A percentile compares a stretch with the other conserved stretches of the same genome.
Evolutionary conservation across 1,284 basidiomycete genomes (phyloP).

Genomic region (Moesziomyces sp.): DNA sequence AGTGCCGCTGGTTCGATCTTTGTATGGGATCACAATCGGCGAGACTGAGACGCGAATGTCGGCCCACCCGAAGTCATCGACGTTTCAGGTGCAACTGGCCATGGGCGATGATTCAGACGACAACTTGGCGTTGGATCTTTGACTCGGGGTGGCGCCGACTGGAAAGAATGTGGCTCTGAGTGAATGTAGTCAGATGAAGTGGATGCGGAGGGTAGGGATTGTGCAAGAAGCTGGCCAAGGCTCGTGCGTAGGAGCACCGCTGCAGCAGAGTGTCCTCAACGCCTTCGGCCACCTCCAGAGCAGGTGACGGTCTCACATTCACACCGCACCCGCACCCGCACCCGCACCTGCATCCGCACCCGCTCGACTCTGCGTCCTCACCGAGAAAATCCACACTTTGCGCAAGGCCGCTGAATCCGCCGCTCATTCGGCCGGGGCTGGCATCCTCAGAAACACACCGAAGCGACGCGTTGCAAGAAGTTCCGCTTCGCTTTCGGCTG

Average conservation of each 20-base stretch:
- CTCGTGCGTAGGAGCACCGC: conserved; percentile 20
- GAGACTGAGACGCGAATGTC: no score
- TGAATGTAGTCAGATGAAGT: background rate
- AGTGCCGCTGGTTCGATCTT: no score
- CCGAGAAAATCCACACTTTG: no score
- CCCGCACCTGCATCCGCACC: no score
- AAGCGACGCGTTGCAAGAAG: background rate
- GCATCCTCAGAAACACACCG: background rate
- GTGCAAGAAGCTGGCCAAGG: conserved; percentile 8
- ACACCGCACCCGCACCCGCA: background rate
- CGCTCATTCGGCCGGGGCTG: conserved; percentile 17
- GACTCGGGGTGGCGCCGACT: background rate
- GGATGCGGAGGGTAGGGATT: background rate
- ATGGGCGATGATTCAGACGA: background rate
- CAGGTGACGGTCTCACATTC: background rate
- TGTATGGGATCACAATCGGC: no score
- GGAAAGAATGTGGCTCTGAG: background rate
- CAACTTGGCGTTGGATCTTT: background rate
- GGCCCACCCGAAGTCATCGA: background rate
- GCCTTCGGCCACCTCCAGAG: background rate
- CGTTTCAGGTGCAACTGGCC: background rate
- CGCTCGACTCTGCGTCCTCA: no score
- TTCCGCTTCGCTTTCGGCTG: background rate
- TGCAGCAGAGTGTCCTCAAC: background rate
- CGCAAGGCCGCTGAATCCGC: background rate